A percentile compares a stretch with the other conserved stretches of the same genome.
These are phyloP conservation scores for Ambrosiella beaveri DNA, from an alignment of 2,329 filamentous ascomycete genomes.

Conservation along the genomic window DNA sequence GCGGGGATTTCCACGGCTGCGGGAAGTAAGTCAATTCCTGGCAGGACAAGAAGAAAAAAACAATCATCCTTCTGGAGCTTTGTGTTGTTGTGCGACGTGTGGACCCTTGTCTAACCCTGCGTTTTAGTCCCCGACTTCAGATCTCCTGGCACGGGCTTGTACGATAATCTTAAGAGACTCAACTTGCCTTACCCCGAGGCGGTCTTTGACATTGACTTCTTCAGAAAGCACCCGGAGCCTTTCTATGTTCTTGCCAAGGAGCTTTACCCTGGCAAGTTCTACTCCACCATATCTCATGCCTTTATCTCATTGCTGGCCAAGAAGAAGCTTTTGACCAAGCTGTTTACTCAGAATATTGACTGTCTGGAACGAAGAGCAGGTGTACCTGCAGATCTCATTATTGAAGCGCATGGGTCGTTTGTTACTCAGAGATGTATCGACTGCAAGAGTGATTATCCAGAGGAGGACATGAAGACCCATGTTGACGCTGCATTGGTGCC, in stretches of 20 bases:
- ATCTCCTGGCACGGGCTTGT: slow-evolving; percentile 81
- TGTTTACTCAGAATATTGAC: slow-evolving; percentile 97
- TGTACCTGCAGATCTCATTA: slow-evolving; percentile 60
- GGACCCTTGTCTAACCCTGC: slow-evolving; percentile 14
- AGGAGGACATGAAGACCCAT: slow-evolving; percentile 53
- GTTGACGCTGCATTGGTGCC: slow-evolving; percentile 54
- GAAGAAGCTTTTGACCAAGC: slow-evolving; percentile 62
- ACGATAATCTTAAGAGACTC: slow-evolving; percentile 74
- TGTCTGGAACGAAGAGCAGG: slow-evolving; percentile 80
- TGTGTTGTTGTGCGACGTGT: neutral
- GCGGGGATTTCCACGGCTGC: slow-evolving; percentile 71
- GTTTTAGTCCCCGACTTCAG: slow-evolving; percentile 75
- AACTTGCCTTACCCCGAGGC: slow-evolving; percentile 80
- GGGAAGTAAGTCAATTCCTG: slow-evolving; percentile 31
- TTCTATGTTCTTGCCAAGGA: slow-evolving; percentile 90
- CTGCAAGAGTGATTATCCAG: slow-evolving; percentile 56
- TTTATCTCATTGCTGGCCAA: slow-evolving; percentile 71
- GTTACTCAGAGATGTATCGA: slow-evolving; percentile 83
- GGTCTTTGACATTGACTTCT: slow-evolving; percentile 86
- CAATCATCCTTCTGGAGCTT: neutral
- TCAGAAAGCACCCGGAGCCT: slow-evolving; percentile 63
- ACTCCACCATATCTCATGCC: slow-evolving; percentile 75
- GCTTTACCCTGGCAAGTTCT: slow-evolving; percentile 76
- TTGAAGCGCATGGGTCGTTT: slow-evolving; percentile 93
- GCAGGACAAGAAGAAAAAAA: too few relatives aligned